Evolutionary conservation across 2,329 filamentous ascomycete genomes (phyloP).

Genomic region (Xylaria sp.): DNA sequence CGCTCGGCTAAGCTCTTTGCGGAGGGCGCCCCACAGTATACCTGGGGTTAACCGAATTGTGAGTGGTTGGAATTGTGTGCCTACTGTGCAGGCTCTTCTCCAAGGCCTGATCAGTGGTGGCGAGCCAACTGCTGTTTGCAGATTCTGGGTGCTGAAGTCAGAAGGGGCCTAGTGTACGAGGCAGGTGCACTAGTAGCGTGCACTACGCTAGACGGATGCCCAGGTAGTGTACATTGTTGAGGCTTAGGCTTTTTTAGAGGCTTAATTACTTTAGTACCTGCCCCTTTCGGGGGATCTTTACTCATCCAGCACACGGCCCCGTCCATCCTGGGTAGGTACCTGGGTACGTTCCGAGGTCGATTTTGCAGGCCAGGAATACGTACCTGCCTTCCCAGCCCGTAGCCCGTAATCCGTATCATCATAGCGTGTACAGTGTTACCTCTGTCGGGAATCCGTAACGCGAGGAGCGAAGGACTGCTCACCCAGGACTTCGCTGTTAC

Average conservation of each 20-base stretch:
- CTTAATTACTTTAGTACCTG: slow-evolving; percentile 4
- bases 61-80: slow-evolving; percentile 10
- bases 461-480: background rate
- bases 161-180: slow-evolving; percentile 8
- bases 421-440: background rate
- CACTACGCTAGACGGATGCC: background rate
- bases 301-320: background rate
- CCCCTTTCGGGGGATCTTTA: slow-evolving; percentile 6
- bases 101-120: slow-evolving; percentile 8
- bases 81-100: background rate
- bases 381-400: background rate
- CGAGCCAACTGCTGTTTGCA: slow-evolving; percentile 13
- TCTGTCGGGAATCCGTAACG: background rate
- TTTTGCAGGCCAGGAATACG: background rate
- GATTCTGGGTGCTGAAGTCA: slow-evolving; percentile 11
- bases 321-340: no score
- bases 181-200: background rate
- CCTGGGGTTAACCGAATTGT: background rate
- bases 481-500: background rate
- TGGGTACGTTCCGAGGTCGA: no score
- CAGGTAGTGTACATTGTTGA: background rate
- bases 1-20: slow-evolving; percentile 4
- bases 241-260: background rate
- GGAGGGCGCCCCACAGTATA: slow-evolving; percentile 8
- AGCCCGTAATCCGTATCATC: background rate